Evolutionary conservation across 139 green algal genomes (phyloP).

Genomic region (Chlorella sp.): DNA sequence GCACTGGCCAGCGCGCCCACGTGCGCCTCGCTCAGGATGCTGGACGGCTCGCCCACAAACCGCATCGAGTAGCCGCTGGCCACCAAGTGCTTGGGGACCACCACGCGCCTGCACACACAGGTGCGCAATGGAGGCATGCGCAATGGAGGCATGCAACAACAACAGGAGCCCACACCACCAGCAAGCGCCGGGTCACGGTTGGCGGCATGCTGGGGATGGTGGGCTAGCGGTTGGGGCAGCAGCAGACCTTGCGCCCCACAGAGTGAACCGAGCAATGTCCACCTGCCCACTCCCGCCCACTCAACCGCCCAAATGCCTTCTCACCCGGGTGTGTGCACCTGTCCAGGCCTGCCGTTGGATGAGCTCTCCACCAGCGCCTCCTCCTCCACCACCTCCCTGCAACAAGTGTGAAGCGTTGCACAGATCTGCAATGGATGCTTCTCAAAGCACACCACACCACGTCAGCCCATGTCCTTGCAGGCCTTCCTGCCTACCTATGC

Average conservation of each 20-base stretch:
- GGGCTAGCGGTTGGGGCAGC: background rate
- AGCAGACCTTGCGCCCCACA: too few relatives aligned
- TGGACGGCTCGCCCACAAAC: slow-evolving; percentile 12
- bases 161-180: background rate
- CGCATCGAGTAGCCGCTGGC: background rate
- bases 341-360: too few relatives aligned
- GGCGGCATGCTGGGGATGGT: background rate
- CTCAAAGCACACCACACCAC: background rate
- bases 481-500: background rate
- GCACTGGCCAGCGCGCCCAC: slow-evolving; percentile 10
- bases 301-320: too few relatives aligned
- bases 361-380: too few relatives aligned
- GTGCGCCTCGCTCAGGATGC: background rate
- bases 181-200: too few relatives aligned
- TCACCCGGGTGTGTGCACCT: too few relatives aligned
- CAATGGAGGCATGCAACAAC: background rate
- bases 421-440: too few relatives aligned
- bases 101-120: background rate
- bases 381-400: too few relatives aligned
- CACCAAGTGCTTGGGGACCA: slow-evolving; percentile 2
- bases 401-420: too few relatives aligned
- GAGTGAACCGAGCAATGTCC: too few relatives aligned
- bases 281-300: too few relatives aligned
- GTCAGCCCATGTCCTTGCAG: background rate
- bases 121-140: too few relatives aligned